phyloP scores from a whole-genome alignment of 495 filamentous ascomycete genomes.

The Cudoniella acicularis region DNA sequence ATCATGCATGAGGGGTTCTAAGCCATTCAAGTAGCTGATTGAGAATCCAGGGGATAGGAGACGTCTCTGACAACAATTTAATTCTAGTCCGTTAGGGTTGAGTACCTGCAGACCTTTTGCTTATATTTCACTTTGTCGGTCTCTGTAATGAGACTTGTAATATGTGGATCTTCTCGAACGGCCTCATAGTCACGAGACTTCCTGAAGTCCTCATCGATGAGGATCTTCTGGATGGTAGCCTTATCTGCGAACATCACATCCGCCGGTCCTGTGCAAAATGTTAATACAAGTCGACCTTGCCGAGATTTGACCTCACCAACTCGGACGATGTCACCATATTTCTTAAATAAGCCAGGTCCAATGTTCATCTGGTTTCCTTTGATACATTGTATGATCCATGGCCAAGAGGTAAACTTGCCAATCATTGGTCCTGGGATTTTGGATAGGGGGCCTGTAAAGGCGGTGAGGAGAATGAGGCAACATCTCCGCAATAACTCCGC shows the following conservation, averaged over 20 bases:
- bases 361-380: slow-evolving; percentile 13
- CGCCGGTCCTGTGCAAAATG: neutral
- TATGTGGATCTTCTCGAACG: neutral
- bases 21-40: slow-evolving; percentile 16
- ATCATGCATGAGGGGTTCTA: slow-evolving; percentile 16
- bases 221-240: slow-evolving; percentile 5
- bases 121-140: slow-evolving; percentile 17
- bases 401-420: slow-evolving; percentile 7
- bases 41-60: slow-evolving; percentile 15
- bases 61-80: slow-evolving; percentile 8
- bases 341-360: slow-evolving; percentile 6
- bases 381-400: slow-evolving; percentile 9
- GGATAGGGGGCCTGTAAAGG: slow-evolving; percentile 15
- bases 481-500: slow-evolving; percentile 9
- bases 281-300: neutral
- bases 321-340: slow-evolving; percentile 18
- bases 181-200: slow-evolving; percentile 13
- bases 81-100: no score
- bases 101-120: slow-evolving; percentile 6
- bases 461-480: neutral
- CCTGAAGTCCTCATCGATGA: slow-evolving; percentile 15
- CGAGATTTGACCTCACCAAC: slow-evolving; percentile 9
- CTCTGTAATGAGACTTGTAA: slow-evolving; percentile 12
- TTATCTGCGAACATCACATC: slow-evolving; percentile 11
- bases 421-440: slow-evolving; percentile 17